Conservation (phyloP, 225 moss, liverwort and hornwort species). For the Takakia lepidozioides region DNA sequence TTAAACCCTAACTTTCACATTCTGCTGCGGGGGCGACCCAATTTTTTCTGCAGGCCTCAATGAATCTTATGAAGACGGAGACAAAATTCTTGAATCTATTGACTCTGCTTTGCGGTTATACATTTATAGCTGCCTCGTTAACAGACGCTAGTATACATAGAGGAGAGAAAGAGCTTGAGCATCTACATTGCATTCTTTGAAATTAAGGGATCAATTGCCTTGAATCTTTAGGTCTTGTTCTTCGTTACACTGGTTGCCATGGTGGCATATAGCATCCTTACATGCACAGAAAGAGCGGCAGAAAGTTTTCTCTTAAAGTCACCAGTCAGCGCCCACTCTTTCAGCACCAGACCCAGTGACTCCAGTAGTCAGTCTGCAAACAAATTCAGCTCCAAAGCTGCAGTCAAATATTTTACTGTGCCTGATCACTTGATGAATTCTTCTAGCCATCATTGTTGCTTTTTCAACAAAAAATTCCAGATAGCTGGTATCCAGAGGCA, state of each 20-base stretch:
- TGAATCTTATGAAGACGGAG: no score
- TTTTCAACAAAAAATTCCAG: neutral
- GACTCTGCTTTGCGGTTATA: no score
- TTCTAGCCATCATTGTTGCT: neutral
- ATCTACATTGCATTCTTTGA: no score
- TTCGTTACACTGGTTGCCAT: neutral
- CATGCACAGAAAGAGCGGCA: neutral
- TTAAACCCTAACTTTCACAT: no score
- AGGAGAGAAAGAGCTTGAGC: no score
- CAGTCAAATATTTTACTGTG: conserved; percentile 1
- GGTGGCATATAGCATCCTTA: neutral
- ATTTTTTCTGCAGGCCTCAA: no score
- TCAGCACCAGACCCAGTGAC: neutral
- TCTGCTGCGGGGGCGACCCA: no score
- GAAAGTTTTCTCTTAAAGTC: neutral
- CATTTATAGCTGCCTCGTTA: no score
- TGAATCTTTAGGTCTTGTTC: no score
- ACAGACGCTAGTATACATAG: no score
- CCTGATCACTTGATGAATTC: neutral
- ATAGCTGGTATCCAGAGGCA: neutral
- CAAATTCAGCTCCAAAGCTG: neutral
- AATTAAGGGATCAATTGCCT: no score
- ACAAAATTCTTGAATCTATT: no score
- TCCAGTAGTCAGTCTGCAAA: neutral
- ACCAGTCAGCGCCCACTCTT: neutral